phyloP scores from a whole-genome alignment of 2,329 filamentous ascomycete species.

The Decorospora gaudefroyi region DNA sequence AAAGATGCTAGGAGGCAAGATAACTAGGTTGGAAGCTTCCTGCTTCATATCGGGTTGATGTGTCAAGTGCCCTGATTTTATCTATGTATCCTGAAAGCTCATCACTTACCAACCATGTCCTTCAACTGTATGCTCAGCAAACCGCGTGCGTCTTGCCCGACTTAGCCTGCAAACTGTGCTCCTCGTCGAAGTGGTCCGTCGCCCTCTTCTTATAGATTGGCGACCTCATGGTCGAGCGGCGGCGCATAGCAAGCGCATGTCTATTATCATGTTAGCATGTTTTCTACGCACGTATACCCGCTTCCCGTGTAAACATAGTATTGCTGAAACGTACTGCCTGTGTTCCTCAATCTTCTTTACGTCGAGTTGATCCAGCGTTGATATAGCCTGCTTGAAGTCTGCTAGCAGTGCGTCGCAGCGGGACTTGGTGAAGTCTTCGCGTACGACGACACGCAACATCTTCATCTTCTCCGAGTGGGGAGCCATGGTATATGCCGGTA shows the following conservation, averaged over 20 bases:
- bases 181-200: slow-evolving; percentile 66
- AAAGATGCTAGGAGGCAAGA: no score
- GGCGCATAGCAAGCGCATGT: slow-evolving; percentile 31
- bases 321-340: slow-evolving; percentile 61
- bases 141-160: slow-evolving; percentile 86
- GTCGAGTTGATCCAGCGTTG: slow-evolving; percentile 75
- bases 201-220: slow-evolving; percentile 43
- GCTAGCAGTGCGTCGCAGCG: slow-evolving; percentile 77
- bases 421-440: slow-evolving; percentile 85
- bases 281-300: no score
- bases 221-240: slow-evolving; percentile 37
- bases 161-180: slow-evolving; percentile 90
- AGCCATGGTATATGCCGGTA: slow-evolving; percentile 97
- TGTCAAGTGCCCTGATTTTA: not conserved
- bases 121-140: no score
- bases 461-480: slow-evolving; percentile 82
- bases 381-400: slow-evolving; percentile 78
- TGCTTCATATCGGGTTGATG: no score
- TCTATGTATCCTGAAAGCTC: not conserved
- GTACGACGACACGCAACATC: slow-evolving; percentile 88
- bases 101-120: no score
- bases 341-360: slow-evolving; percentile 70
- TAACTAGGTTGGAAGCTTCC: no score
- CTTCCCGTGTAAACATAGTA: no score
- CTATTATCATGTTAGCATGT: slow-evolving; percentile 14